A percentile compares a stretch with the other conserved stretches of the same genome.
These are phyloP conservation scores for Xylaria castorea DNA, from an alignment of 495 filamentous ascomycete genomes.

Conservation along the genomic window DNA sequence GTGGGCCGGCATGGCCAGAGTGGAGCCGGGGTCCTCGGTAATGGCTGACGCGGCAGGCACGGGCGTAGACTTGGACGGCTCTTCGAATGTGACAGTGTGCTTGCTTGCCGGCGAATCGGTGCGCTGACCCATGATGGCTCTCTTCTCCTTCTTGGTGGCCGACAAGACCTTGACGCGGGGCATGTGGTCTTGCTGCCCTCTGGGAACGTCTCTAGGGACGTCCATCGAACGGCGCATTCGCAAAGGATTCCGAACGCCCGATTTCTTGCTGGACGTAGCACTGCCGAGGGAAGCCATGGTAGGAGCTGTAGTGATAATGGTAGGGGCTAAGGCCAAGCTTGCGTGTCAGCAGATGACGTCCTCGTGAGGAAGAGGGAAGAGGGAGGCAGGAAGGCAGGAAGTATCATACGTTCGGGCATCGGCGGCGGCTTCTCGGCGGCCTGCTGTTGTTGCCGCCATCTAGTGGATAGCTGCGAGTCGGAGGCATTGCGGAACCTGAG, in stretches of 20 bases:
- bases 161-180: conserved; percentile 29
- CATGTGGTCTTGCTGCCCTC: conserved; percentile 42
- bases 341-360: conserved; percentile 25
- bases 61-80: conserved; percentile 66
- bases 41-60: conserved; percentile 65
- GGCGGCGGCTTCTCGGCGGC: conserved; percentile 65
- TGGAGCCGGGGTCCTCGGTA: conserved; percentile 68
- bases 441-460: conserved; percentile 74
- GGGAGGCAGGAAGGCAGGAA: neutral
- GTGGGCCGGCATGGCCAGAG: conserved; percentile 70
- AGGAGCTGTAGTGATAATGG: conserved; percentile 93
- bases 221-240: conserved; percentile 54
- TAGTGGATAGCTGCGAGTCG: conserved; percentile 84
- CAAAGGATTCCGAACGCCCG: conserved; percentile 55
- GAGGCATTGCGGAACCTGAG: conserved; percentile 92
- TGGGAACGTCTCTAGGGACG: conserved; percentile 49
- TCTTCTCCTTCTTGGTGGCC: conserved; percentile 48
- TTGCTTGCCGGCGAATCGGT: conserved; percentile 51
- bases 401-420: conserved; percentile 70
- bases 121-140: conserved; percentile 46
- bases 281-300: conserved; percentile 66
- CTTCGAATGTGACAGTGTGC: conserved; percentile 67
- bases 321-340: conserved; percentile 64
- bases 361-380: conserved; percentile 1
- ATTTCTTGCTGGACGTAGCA: conserved; percentile 58